Base-by-base conservation (phyloP, 202 grass and related monocot species). In the Saccharum hybrid region DNA sequence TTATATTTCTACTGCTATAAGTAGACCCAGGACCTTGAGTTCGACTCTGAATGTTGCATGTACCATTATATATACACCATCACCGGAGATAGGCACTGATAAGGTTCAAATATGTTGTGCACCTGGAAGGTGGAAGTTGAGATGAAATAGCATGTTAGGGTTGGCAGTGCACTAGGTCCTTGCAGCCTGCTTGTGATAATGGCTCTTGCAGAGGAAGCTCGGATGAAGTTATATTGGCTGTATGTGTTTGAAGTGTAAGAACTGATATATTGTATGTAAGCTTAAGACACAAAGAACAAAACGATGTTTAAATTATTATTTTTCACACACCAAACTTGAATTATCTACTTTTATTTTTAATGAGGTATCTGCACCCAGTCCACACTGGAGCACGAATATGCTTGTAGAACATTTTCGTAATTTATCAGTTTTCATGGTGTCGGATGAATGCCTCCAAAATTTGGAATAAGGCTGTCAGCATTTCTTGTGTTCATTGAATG, bases 231-330 rank as follows among this genome's bases (percentile, higher is more conserved):
- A 59, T 30, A 72, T 41, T 62, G 11, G 14, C 63, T 63, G 6
- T 38, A 38, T 12, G 26, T 22, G 21, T 71, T 63, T 74, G 30
- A 83, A 45, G 3, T 88, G 18, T 65, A 76, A 71, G 34, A 10
- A 57, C 15, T 54, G 9, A 26, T 71, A 31, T 13, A 49, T 51
- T 80, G 56, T 63, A 41, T n/a, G 48, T 57, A 61, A 61, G 21
- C 8, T 60, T 36, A 8, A 26, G 34, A 63, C 43, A 30, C 10
- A 18, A 42, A 52, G 23, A 30, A 76, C 69, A 2, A 21, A 33
- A 46, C 3, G 3, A 60, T 19, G 6, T 51, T 36, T 5, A 40
- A 10, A 22, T 69, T 12, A 8, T 21, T 10, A 26, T 57, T 75
- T 18, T 26, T 3, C 3, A 10, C 19, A 54, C 56, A 22, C 0